phyloP scores from a whole-genome alignment of 495 filamentous ascomycete genomes.

The Annulohypoxylon stygium region DNA sequence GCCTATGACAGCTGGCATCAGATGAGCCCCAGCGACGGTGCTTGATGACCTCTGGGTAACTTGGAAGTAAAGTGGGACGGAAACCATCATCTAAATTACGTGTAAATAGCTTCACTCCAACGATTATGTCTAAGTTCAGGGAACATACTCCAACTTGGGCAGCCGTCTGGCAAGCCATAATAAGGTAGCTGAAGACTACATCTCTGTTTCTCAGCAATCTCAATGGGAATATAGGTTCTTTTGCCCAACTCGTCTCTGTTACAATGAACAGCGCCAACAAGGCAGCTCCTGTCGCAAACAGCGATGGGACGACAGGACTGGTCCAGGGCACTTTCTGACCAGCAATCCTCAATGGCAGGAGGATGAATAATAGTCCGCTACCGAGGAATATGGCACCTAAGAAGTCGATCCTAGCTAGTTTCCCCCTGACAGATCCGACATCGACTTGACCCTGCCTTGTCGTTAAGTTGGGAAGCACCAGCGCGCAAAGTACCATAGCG shows the following conservation, averaged over 20 bases:
- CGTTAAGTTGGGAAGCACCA: slow-evolving; percentile 56
- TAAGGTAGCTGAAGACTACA: slow-evolving; percentile 66
- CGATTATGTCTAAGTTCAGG: slow-evolving; percentile 41
- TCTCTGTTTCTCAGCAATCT: slow-evolving; percentile 68
- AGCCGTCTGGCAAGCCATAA: slow-evolving; percentile 64
- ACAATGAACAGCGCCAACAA: slow-evolving; percentile 63
- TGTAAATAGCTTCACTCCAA: slow-evolving; percentile 24
- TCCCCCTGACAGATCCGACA: slow-evolving; percentile 35
- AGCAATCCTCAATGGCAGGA: slow-evolving; percentile 70
- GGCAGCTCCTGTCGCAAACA: slow-evolving; percentile 52
- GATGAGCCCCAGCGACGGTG: slow-evolving; percentile 69
- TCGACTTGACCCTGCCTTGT: slow-evolving; percentile 12
- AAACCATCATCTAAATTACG: slow-evolving; percentile 62
- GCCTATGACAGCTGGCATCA: slow-evolving; percentile 74
- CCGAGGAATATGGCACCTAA: slow-evolving; percentile 66
- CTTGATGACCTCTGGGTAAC: slow-evolving; percentile 68
- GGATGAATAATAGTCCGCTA: slow-evolving; percentile 60
- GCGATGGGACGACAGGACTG: slow-evolving; percentile 58
- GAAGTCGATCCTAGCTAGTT: slow-evolving; percentile 69
- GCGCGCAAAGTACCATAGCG: slow-evolving; percentile 65
- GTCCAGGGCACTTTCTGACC: slow-evolving; percentile 70
- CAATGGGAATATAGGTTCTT: slow-evolving; percentile 73
- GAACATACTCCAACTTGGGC: slow-evolving; percentile 69
- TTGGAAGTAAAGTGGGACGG: slow-evolving; percentile 78
- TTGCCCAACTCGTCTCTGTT: slow-evolving; percentile 64